Base-by-base conservation (phyloP, 169 alveolate species). In the Plasmodium reichenowi region DNA sequence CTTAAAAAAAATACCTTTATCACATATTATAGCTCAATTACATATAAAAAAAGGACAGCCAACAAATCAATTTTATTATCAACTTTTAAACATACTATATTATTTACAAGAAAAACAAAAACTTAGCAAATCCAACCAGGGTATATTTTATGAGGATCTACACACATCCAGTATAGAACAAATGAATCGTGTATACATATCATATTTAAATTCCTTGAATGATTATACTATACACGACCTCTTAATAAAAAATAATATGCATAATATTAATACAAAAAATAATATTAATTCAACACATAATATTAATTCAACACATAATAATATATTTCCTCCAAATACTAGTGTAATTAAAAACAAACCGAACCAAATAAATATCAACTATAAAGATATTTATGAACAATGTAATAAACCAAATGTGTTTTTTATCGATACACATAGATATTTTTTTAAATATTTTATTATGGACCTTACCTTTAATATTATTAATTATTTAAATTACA, bases 381-480 rank as follows among this genome's bases (percentile, higher is more conserved):
- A 22, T n/a, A 59, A 26, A 17, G 17, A 32, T 32, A 32, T 32
- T 52, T 26, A 47, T 20, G 60, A 43, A 48, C 64, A 62, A 50
- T 62, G 4, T 29, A 29, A 75, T 24, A 63, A 15, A 32, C 45
- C 8, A 32, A 6, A 32, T 5, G 7, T 6, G 9, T 32, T 4
- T 32, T 32, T 5, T 32, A 32, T 5, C 6, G 9, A 32, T 32
- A 32, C 45, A 32, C 9, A 32, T 32, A 5, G 0, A 26, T 26
- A 26, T 20, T 67, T 67, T 80, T 22, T 80, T 20, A 45, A 29
- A 47, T 62, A 54, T 52, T 80, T 68, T 72, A 68, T 80, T 72
- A 72, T 72, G 43, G 90, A 80, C 56, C 70, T 68, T 29, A 68
- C 85, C 24, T 80, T 80, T 62, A 80, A 80, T 72, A 17, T 80